Evolutionary conservation across 2,329 filamentous ascomycete species (phyloP).

Genomic region (Microcera coccophila): DNA sequence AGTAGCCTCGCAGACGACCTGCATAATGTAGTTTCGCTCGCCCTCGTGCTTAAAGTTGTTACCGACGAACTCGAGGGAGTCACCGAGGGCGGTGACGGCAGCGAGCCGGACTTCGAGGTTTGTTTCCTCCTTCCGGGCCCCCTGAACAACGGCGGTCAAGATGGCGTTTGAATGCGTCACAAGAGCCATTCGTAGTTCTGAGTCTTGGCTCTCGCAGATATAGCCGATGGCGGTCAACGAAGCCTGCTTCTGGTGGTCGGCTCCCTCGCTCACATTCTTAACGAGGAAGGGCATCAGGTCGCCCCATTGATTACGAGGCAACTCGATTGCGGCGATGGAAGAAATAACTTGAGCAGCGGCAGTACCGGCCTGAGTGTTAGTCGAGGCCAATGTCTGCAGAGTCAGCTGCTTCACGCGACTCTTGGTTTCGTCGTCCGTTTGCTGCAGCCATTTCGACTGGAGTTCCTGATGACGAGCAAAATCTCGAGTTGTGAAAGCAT

Average conservation of each 20-base stretch:
- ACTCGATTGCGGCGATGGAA: slow-evolving; percentile 89
- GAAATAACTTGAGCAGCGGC: slow-evolving; percentile 94
- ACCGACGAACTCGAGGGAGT: slow-evolving; percentile 94
- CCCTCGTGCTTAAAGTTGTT: slow-evolving; percentile 99
- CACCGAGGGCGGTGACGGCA: slow-evolving; percentile 88
- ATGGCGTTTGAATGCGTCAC: slow-evolving; percentile 93
- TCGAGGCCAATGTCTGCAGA: slow-evolving; percentile 79
- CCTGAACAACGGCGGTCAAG: slow-evolving; percentile 94
- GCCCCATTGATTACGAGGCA: slow-evolving; percentile 88
- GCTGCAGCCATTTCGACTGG: slow-evolving; percentile 87
- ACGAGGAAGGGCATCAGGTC: slow-evolving; percentile 87
- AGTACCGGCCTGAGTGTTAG: slow-evolving; percentile 76
- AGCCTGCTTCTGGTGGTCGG: slow-evolving; percentile 85
- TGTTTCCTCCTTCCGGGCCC: slow-evolving; percentile 91
- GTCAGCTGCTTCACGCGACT: slow-evolving; percentile 81
- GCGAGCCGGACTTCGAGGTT: slow-evolving; percentile 88
- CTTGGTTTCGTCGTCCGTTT: slow-evolving; percentile 79
- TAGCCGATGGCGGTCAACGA: slow-evolving; percentile 96
- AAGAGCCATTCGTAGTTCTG: slow-evolving; percentile 76
- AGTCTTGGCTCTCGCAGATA: slow-evolving; percentile 93
- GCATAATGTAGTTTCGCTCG: slow-evolving; percentile 99
- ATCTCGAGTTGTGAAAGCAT: slow-evolving; percentile 94
- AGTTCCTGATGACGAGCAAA: slow-evolving; percentile 80
- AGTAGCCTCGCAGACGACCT: slow-evolving; percentile 98
- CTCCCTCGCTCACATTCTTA: slow-evolving; percentile 84